Percentiles rank a stretch among this genome's conserved stretches.
Evolutionary conservation across 2,329 filamentous ascomycete species (phyloP).

Genomic region (Cladophialophora bantiana): DNA sequence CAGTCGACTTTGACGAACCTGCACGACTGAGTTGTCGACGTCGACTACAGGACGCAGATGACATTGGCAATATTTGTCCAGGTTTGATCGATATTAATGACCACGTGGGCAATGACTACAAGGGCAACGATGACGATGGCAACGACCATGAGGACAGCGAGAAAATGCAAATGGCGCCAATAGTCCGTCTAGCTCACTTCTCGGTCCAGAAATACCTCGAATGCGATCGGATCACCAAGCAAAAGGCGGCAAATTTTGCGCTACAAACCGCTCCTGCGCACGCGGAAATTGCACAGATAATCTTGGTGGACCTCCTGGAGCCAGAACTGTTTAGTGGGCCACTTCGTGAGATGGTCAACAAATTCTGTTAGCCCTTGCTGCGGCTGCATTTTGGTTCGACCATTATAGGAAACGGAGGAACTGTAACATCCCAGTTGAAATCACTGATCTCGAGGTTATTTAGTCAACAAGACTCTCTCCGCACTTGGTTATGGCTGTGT

Average conservation of each 20-base stretch:
- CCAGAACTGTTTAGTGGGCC: not conserved
- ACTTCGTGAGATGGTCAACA: not conserved
- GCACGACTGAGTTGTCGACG: conserved; percentile 1
- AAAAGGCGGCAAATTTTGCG: conserved; percentile 39
- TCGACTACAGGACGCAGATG: conserved; percentile 30
- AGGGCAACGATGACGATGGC: too few relatives aligned
- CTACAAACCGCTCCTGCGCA: conserved; percentile 38
- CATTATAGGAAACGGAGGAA: too few relatives aligned
- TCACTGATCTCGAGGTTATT: too few relatives aligned
- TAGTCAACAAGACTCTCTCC: too few relatives aligned
- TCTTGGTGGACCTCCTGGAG: not conserved
- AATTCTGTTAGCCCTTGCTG: not conserved
- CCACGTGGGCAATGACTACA: too few relatives aligned
- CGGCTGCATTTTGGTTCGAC: not conserved
- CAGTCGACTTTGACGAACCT: not conserved
- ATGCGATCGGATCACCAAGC: conserved; percentile 39
- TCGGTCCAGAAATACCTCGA: conserved; percentile 46
- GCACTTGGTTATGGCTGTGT: too few relatives aligned
- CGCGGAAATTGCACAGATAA: conserved; percentile 2
- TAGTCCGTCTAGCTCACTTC: conserved; percentile 44
- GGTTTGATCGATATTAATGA: conserved; percentile 40
- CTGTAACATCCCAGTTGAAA: too few relatives aligned
- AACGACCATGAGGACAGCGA: not conserved
- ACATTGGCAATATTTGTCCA: conserved; percentile 39
- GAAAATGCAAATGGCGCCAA: not conserved